Evolutionary conservation across 2,329 filamentous ascomycete species (phyloP).

Genomic region (Fonsecaea monophora): DNA sequence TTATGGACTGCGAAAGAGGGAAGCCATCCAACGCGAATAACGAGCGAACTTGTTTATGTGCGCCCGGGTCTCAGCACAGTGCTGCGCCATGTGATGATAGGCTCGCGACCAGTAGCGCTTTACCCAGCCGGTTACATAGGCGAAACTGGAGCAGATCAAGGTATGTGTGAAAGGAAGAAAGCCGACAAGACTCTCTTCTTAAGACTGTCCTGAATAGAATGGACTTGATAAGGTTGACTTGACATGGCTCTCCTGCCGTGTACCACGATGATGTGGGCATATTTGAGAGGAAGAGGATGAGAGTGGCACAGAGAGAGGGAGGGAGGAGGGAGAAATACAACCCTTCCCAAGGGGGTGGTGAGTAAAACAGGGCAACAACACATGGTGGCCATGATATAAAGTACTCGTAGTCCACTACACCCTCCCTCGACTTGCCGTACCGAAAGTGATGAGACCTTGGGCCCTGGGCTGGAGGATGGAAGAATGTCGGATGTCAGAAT

Average conservation of each 20-base stretch:
- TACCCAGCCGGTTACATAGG: not conserved
- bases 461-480: slow-evolving; percentile 8
- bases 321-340: slow-evolving; percentile 3
- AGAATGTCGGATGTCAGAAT: slow-evolving; percentile 24
- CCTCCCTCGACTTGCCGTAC: slow-evolving; percentile 5
- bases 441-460: slow-evolving; percentile 16
- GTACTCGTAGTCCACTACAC: slow-evolving; percentile 13
- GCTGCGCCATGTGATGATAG: not conserved
- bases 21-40: not conserved
- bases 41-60: not conserved
- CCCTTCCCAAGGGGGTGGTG: not conserved
- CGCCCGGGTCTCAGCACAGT: not conserved
- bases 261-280: not conserved
- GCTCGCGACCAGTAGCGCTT: not conserved
- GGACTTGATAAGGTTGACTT: not conserved
- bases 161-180: not conserved
- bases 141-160: not conserved
- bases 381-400: slow-evolving; percentile 16
- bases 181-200: not conserved
- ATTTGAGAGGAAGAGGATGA: not conserved
- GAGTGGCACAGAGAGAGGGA: not conserved
- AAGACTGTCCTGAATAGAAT: not conserved
- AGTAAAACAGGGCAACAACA: slow-evolving; percentile 2
- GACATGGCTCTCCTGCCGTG: too few relatives aligned
- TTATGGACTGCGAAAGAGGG: not conserved